A percentile compares a stretch with the other conserved stretches of the same genome.
These are phyloP conservation scores for Macadamia tetraphylla DNA, from an alignment of 164 flowering plant species.

Conservation along the genomic window DNA sequence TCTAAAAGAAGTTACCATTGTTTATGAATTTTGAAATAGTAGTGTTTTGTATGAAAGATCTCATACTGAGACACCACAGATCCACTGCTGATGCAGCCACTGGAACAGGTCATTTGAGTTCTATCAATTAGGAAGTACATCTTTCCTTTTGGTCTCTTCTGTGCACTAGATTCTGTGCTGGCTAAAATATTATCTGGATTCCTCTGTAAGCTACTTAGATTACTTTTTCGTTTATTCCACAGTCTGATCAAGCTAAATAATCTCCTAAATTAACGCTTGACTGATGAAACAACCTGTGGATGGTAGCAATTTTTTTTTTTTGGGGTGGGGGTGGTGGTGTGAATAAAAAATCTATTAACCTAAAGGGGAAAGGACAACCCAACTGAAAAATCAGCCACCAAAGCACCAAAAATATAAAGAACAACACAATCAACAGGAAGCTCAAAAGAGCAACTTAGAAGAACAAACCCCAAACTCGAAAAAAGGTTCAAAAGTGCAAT, in stretches of 20 bases:
- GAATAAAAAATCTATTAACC: too few relatives aligned
- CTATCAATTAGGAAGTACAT: background rate
- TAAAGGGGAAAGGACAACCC: background rate
- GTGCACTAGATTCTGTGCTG: background rate
- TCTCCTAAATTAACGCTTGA: too few relatives aligned
- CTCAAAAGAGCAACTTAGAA: too few relatives aligned
- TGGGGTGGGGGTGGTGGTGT: too few relatives aligned
- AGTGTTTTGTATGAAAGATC: background rate
- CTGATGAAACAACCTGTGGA: too few relatives aligned
- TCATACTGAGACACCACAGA: background rate
- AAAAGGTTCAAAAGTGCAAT: background rate
- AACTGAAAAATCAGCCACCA: background rate
- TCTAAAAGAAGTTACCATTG: background rate
- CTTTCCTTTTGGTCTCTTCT: background rate
- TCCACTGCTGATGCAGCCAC: background rate
- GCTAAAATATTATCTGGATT: conserved; percentile 3
- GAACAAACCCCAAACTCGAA: too few relatives aligned
- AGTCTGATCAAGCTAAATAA: conserved; percentile 2
- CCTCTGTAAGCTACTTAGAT: background rate
- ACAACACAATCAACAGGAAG: too few relatives aligned
- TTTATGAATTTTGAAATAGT: background rate
- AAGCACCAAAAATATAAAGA: too few relatives aligned
- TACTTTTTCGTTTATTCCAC: background rate
- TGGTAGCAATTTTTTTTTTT: too few relatives aligned
- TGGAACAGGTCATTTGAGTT: background rate